Evolutionary conservation across 1,284 basidiomycete species (phyloP), one percentile per base, ranked within the genome.

Genomic region (Moesziomyces parantarcticus): DNA sequence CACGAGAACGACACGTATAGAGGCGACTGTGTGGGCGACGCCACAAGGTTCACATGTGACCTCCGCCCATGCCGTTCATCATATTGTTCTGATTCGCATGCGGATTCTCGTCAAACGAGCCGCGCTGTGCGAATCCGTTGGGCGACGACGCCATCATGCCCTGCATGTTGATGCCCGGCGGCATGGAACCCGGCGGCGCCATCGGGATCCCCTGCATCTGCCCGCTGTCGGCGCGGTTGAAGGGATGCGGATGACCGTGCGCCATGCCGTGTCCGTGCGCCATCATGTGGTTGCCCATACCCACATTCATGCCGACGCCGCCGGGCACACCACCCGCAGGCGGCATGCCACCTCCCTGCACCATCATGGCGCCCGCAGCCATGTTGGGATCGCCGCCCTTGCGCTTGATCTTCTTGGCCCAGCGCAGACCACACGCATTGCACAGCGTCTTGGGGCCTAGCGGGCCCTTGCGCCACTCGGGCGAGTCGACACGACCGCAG

Each of bases 381-480:
- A 49, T 23, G 18, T 71, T 76, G 13, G 76, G 76, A 43, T 79
- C 77, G 23, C 78, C 76, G n/a, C 75, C 75, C 29, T 73, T 77
- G 44, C 76, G 72, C 69, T 80, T 82, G 57, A 79, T 69, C 64
- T 78, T 80, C 59, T 82, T 82, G 39, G 80, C 79, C 69, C 75
- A 82, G 42, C 80, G 78, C 56, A 82, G 63, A 50, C 80, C 80
- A 52, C 80, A 82, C 20, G 80, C 80, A 51, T 81, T 79, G 60
- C 75, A 80, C 20, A 77, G 59, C 53, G 74, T 81, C 64, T 79
- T 77, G 52, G 79, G 80, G 5, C 80, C 80, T 44, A 77, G 48
- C 5, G 80, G 80, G 13, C 80, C 80, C 60, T 81, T 81, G 32
- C 80, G 73, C 80, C 80, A 82, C 61, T 82, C 80, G 25, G 80